These are phyloP conservation scores for Nitzschia sp. DNA, from an alignment of 108 stramenopile genomes.

Conservation along the genomic window DNA sequence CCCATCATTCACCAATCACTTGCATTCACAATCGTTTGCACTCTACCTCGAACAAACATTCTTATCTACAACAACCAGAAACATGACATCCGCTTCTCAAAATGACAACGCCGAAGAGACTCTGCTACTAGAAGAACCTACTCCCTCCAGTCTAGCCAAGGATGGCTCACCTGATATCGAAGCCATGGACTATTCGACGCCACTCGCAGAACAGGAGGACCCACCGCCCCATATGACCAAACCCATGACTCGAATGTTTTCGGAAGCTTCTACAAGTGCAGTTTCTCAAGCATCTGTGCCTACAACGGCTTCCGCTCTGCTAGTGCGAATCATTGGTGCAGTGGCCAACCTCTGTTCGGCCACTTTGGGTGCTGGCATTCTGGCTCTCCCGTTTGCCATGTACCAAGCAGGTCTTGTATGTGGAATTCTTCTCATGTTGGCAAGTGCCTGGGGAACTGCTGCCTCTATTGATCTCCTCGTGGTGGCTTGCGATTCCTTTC, in stretches of 20 bases:
- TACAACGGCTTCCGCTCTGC: not conserved
- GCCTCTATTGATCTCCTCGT: constrained; percentile 60
- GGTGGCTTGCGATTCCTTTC: constrained; percentile 40
- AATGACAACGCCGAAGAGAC: too few species aligned
- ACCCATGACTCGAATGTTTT: not conserved
- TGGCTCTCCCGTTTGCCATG: constrained; percentile 72
- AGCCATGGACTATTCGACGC: not conserved
- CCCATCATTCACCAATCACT: too few species aligned
- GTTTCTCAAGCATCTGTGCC: not conserved
- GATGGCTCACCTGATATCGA: not conserved
- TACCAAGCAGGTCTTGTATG: constrained; percentile 59
- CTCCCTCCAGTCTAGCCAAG: too few species aligned
- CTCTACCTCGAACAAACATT: too few species aligned
- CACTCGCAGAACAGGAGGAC: not conserved
- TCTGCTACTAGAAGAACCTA: too few species aligned
- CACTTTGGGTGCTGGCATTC: constrained; percentile 76
- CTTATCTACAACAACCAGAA: too few species aligned
- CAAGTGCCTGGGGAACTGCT: constrained; percentile 51
- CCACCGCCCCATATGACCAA: not conserved
- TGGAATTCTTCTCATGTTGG: constrained; percentile 47
- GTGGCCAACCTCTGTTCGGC: constrained; percentile 77
- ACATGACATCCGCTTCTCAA: too few species aligned
- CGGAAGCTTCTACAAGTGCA: not conserved
- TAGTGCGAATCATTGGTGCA: constrained; percentile 34
- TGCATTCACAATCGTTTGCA: too few species aligned